Base-by-base conservation (phyloP, 768 basidiomycete species). In the Cystofilobasidium bisporidii region DNA sequence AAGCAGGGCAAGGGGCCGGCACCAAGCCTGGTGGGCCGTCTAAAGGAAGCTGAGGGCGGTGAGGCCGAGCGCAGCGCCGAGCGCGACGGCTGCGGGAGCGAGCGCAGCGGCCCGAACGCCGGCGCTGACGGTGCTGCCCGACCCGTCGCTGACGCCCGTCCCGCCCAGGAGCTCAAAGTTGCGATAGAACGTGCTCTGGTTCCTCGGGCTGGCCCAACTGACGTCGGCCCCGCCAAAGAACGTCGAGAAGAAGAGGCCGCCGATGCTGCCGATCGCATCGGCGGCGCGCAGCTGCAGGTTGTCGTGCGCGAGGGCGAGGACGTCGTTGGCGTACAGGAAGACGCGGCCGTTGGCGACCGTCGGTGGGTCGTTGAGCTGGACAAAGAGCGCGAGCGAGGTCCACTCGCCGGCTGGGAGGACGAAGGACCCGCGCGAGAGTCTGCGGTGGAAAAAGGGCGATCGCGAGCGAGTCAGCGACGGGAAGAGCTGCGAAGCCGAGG, bases 261-360 rank as follows among this genome's bases (percentile, higher is more conserved):
- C 85, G 12, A 83, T 81, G 24, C 70, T 71, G 12, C 78, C 74
- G 30, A 91, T 77, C 30, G 77, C 76, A 26, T 81, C 75, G 36
- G 77, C 79, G 28, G 80, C 81, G 30, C 90, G 84, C 65, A 89
- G 81, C 72, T 86, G 84, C 26, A 91, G 78, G 71, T 84, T 80
- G 32, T 79, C 74, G 74, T 87, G 84, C 53, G 81, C 78, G 18
- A 88, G 80, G 3, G 83, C 79, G 72, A 87, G 84, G 88, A 78
- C 84, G 72, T 61, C 26, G 48, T 57, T 40, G 32, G 55, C 15
- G 18, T 79, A 88, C 70, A 66, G 88, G 65, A 81, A 76, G 28
- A 91, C 77, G 69, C 87, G 81, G 28, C 89, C 91, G 74, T 91
- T 91, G n/a, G 86, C 85, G 22, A 80, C 77, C 64, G 82, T 79